Evolutionary conservation across 2,329 filamentous ascomycete genomes (phyloP).

Genomic region (Calonectria multiphialidica): DNA sequence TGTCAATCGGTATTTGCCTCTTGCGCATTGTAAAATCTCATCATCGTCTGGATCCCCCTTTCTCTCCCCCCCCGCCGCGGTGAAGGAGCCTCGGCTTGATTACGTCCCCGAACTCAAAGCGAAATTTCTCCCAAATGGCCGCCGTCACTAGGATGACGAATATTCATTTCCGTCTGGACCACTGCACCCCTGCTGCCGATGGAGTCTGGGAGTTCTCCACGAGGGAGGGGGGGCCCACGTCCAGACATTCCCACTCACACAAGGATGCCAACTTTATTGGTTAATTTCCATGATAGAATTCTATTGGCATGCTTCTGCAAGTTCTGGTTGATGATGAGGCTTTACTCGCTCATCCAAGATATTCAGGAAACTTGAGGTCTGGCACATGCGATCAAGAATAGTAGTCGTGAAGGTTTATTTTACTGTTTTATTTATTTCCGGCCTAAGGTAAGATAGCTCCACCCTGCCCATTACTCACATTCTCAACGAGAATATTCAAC

Average conservation of each 20-base stretch:
- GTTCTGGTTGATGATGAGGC: too few species aligned
- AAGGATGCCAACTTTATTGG: not conserved
- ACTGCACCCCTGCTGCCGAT: not conserved
- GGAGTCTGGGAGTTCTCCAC: too few species aligned
- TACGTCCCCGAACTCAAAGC: not conserved
- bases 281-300: not conserved
- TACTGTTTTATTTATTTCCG: slow-evolving; percentile 12
- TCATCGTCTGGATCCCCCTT: not conserved
- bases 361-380: not conserved
- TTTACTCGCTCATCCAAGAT: too few species aligned
- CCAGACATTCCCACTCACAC: too few species aligned
- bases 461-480: slow-evolving; percentile 9
- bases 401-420: not conserved
- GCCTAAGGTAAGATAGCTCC: not conserved
- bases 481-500: slow-evolving; percentile 1
- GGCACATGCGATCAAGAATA: too few species aligned
- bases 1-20: not conserved
- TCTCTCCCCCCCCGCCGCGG: too few species aligned
- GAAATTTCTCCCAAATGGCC: not conserved
- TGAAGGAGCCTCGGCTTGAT: not conserved
- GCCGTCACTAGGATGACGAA: not conserved
- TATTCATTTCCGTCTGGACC: not conserved
- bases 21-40: not conserved
- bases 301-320: not conserved
- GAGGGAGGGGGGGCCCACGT: not conserved